Percentiles rank a stretch among this genome's conserved stretches.
Evolutionary conservation across 164 flowering plant species (phyloP).

Genomic region (Chimonanthus salicifolius): DNA sequence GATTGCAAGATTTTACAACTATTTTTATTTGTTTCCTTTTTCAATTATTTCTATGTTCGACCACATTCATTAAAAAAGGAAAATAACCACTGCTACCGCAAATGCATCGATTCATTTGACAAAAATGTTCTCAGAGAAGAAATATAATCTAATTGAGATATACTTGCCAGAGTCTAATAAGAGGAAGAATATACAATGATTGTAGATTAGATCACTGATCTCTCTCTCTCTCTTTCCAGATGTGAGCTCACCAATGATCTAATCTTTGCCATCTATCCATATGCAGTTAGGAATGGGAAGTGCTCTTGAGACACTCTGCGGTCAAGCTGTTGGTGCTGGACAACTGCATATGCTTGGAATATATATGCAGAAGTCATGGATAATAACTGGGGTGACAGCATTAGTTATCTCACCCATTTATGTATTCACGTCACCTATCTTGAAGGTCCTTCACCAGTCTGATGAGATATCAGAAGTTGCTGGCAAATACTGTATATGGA

Average conservation of each 20-base stretch:
- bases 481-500: constrained; percentile 35
- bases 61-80: too few relatives aligned
- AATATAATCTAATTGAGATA: neutral
- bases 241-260: neutral
- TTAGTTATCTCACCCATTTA: constrained; percentile 36
- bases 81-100: too few relatives aligned
- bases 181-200: neutral
- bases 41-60: too few relatives aligned
- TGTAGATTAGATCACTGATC: neutral
- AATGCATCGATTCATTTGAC: neutral
- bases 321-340: constrained; percentile 57
- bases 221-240: neutral
- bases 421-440: constrained; percentile 37
- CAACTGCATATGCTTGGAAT: constrained; percentile 42
- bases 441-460: constrained; percentile 35
- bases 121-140: neutral
- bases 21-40: too few relatives aligned
- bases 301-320: constrained; percentile 52
- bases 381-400: constrained; percentile 31
- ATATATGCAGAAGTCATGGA: constrained; percentile 50
- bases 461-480: constrained; percentile 34
- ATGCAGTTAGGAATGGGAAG: constrained; percentile 48
- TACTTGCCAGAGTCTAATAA: neutral
- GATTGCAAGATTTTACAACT: too few relatives aligned
- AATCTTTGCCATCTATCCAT: neutral